Base-by-base conservation (phyloP, 495 filamentous ascomycete genomes). In the Podospora sp. region DNA sequence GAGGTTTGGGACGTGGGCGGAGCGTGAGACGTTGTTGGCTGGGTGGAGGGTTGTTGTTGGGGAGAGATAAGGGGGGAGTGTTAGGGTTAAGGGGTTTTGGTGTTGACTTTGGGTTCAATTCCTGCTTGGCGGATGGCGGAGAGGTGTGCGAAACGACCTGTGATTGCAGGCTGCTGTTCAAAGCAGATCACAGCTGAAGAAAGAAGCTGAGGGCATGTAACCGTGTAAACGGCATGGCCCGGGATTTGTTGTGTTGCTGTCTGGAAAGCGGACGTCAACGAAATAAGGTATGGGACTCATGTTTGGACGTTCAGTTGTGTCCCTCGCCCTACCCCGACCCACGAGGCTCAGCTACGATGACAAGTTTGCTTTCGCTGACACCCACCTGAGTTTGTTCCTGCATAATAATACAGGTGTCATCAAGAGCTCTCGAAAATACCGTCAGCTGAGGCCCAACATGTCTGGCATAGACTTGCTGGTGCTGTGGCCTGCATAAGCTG, bases 1-100 rank as follows among this genome's bases (percentile, higher is more conserved):
- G 73, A 64, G 65, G 33, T 70, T 75, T 24, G 6, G 63, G 51
- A 71, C 29, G 22, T 77, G 67, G 74, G 22, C 50, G 27, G 36
- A 62, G 62, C 64, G 33, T 0, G 29, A 11, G 59, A 24, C 0
- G 9, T 8, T 50, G 27, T 59, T 16, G 59, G 33, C 49, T 26
- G 27, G 50, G 1, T 63, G 40, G 26, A n/a, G 49, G 21, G 53
- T 21, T 21, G 2, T 21, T 29, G 20, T 22, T 11, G 29, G 20
- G n/a, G 33, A 46, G 9, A 18, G 22, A 4, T 1, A 20, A 2
- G 35, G n/a, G 1, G 2, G 59, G 6, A 8, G 24, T 25, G 1
- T n/a, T 24, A 12, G 21, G 18, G n/a, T 27, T 20, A 33, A 21
- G 21, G 29, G 58, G 21, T 24, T 49, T n/a, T n/a, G n/a, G n/a